phyloP scores from a whole-genome alignment of 2,329 filamentous ascomycete genomes.

The Sarocladiaceae sp. region DNA sequence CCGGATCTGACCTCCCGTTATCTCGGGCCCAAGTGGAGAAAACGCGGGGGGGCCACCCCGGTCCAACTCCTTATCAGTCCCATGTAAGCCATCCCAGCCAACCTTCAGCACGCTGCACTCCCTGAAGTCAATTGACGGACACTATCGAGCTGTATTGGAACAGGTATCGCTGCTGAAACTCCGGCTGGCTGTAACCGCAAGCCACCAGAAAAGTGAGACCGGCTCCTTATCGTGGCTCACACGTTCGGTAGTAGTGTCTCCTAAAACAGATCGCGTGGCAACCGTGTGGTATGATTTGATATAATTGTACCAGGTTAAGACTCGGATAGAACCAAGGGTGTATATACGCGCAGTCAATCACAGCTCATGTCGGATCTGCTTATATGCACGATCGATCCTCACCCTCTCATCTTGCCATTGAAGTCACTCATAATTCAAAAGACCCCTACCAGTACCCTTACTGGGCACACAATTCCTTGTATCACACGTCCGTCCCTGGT shows the following conservation, averaged over 20 bases:
- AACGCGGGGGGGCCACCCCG: neutral
- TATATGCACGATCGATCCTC: slow-evolving; percentile 6
- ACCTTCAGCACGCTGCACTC: no score
- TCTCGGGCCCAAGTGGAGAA: neutral
- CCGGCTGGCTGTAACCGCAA: no score
- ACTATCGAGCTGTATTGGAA: no score
- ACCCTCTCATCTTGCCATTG: neutral
- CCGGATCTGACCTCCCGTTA: neutral
- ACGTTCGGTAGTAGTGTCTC: neutral
- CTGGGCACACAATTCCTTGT: neutral
- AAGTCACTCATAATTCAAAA: neutral
- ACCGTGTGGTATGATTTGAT: neutral
- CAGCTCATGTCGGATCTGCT: no score
- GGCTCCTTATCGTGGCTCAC: neutral
- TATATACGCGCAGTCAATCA: no score
- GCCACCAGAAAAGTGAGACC: neutral
- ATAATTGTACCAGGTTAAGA: neutral
- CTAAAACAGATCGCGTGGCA: no score
- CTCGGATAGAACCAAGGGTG: no score
- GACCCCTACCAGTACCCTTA: neutral
- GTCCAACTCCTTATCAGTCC: neutral
- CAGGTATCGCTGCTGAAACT: no score
- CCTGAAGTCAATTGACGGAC: no score
- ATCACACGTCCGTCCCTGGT: neutral
- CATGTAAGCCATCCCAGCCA: neutral